phyloP scores from a whole-genome alignment of 2,329 filamentous ascomycete species.

The Microsporum audouinii region DNA sequence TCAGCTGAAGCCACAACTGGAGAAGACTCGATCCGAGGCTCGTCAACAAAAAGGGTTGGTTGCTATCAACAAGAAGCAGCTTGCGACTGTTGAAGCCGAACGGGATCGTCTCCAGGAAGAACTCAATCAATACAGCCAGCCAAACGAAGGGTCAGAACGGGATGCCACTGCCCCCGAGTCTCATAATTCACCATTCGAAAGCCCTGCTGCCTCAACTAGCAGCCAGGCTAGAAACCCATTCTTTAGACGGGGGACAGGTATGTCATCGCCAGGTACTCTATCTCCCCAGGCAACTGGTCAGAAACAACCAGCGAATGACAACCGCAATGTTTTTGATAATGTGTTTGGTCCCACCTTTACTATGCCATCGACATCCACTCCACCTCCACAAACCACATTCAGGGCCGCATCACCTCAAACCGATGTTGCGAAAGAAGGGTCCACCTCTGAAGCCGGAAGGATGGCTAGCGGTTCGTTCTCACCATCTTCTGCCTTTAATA shows the following conservation, averaged over 20 bases:
- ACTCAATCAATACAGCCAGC: slow-evolving; percentile 47
- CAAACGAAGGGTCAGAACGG: slow-evolving; percentile 52
- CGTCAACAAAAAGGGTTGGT: slow-evolving; percentile 93
- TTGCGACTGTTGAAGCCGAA: slow-evolving; percentile 78
- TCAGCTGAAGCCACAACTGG: slow-evolving; percentile 77
- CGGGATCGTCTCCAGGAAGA: slow-evolving; percentile 78
- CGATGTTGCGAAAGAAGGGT: not conserved
- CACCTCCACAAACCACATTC: slow-evolving; percentile 50
- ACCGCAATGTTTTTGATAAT: slow-evolving; percentile 68
- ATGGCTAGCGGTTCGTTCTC: slow-evolving; percentile 40
- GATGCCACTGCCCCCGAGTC: slow-evolving; percentile 30
- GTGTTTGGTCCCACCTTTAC: slow-evolving; percentile 65
- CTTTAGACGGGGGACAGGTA: slow-evolving; percentile 56
- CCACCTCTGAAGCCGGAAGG: not conserved
- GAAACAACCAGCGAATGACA: slow-evolving; percentile 27
- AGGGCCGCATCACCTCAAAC: slow-evolving; percentile 39
- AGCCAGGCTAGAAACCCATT: slow-evolving; percentile 85
- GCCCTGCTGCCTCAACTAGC: slow-evolving; percentile 50
- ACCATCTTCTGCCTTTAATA: slow-evolving; percentile 49
- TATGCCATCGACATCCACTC: slow-evolving; percentile 33
- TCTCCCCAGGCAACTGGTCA: slow-evolving; percentile 24
- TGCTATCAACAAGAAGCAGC: slow-evolving; percentile 96
- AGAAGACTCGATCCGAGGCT: slow-evolving; percentile 84
- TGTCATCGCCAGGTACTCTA: slow-evolving; percentile 39
- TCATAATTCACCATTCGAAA: slow-evolving; percentile 40